Evolutionary conservation across 345 rosid species (phyloP).

Genomic region (Ceriops tagal): DNA sequence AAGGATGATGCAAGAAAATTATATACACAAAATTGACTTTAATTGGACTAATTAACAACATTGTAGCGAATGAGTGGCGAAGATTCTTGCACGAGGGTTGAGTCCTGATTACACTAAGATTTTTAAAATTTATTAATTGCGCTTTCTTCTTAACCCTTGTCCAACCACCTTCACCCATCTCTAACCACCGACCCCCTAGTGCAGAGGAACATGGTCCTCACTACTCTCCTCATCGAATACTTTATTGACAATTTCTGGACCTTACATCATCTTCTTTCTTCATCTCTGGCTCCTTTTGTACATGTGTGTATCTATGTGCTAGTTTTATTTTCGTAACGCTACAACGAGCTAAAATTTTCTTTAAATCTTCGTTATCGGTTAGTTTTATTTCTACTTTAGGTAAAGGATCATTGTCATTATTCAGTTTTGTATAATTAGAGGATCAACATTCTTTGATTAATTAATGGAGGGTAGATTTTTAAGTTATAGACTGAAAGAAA

Average conservation of each 20-base stretch:
- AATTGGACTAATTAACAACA: not conserved
- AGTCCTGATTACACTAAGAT: constrained; percentile 43
- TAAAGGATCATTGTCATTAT: not conserved
- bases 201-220: constrained; percentile 34
- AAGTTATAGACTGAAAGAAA: not conserved
- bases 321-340: not conserved
- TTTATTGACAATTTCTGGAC: constrained; percentile 18
- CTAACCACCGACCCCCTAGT: constrained; percentile 64
- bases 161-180: constrained; percentile 99
- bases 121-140: not conserved
- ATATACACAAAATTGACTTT: not conserved
- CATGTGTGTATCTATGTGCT: not conserved
- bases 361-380: not conserved
- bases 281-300: constrained; percentile 6
- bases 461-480: not conserved
- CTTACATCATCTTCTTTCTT: constrained; percentile 17
- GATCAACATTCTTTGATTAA: not conserved
- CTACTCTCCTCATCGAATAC: constrained; percentile 8
- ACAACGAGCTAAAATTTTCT: not conserved
- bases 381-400: not conserved
- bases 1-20: not conserved
- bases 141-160: constrained; percentile 33
- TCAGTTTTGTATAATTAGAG: not conserved
- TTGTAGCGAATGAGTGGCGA: constrained; percentile 15
- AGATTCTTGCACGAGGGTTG: constrained; percentile 44